Evolutionary conservation across 1,139 yeast genomes (phyloP), one percentile per base, ranked within the genome.

Genomic region (Geotrichum phurueaensis): DNA sequence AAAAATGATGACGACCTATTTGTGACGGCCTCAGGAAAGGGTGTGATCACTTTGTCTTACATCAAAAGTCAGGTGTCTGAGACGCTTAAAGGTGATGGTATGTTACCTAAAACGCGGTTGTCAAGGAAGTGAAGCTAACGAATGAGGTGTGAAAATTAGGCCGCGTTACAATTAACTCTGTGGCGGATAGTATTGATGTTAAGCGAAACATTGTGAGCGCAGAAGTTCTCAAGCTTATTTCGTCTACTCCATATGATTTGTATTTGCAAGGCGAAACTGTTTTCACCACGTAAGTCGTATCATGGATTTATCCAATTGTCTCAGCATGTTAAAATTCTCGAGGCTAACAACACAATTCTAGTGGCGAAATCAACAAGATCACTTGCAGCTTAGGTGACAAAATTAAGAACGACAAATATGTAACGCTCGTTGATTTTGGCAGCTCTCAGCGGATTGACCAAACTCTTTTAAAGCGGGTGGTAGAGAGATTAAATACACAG

Each of bases 31-130:
- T 63, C 66, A 9, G 62, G 64, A 9, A 60, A 53, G 23, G 65
- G 63, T 6, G 63, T 67, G 18, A 65, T 67, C 15, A 67, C 69
- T 6, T 59, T 61, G 13, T 51, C 49, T 7, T 65, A 65, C 23
- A 66, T 65, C 6, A 61, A 60, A 55, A 13, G 31, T 18, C 66
- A 66, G 39, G 57, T 68, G 22, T 56, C 56, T 18, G 59, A 60
- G 6, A 62, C 62, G 18, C 59, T 68, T 6, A 51, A 60, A 4
- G 66, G 66, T 12, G 47, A 43, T 15, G 68, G 67, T 47, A 55
- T 39, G 25, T 39, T 25, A 33, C 9, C 22, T 23, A 2, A 31
- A 36, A 22, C 27, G 31, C 22, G 25, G 2, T 36, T 51, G 6
- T 6, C 13, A 2, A 29, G 5, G 4, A 13, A 9, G 22, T n/a